These are phyloP conservation scores for Asclepias syriaca DNA, from an alignment of 257 asterid species.

Conservation along the genomic window DNA sequence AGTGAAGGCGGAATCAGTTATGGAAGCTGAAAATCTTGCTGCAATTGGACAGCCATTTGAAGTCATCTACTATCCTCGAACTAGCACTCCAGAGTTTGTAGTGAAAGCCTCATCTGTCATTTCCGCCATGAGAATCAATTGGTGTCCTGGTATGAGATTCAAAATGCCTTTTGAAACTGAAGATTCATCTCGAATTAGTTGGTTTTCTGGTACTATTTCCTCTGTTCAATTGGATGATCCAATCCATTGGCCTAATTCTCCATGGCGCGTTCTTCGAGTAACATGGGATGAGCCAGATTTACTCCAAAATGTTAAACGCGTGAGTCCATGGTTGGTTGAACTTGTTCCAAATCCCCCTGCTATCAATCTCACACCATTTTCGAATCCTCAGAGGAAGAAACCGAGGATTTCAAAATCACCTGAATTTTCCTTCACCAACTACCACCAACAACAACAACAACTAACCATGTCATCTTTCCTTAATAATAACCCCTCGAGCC, in stretches of 20 bases:
- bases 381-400: conserved; percentile 72
- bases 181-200: conserved; percentile 73
- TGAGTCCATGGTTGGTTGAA: conserved; percentile 79
- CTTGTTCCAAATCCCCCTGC: conserved; percentile 50
- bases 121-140: conserved; percentile 57
- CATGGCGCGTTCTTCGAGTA: conserved; percentile 85
- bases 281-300: conserved; percentile 83
- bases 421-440: conserved; percentile 35
- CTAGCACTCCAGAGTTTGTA: conserved; percentile 73
- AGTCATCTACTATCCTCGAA: conserved; percentile 64
- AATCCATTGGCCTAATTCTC: conserved; percentile 74
- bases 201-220: conserved; percentile 79
- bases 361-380: conserved; percentile 45
- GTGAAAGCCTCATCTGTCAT: conserved; percentile 55
- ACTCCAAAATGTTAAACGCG: conserved; percentile 70
- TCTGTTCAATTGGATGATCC: conserved; percentile 59
- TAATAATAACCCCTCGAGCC: conserved; percentile 51
- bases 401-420: conserved; percentile 49
- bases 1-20: conserved; percentile 47
- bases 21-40: conserved; percentile 53
- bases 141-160: conserved; percentile 75
- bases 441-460: conserved; percentile 14
- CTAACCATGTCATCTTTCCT: conserved; percentile 31
- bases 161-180: conserved; percentile 87
- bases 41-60: conserved; percentile 53